These are phyloP conservation scores for Xanthoceras sorbifolium DNA, from an alignment of 345 rosid genomes.

Conservation along the genomic window DNA sequence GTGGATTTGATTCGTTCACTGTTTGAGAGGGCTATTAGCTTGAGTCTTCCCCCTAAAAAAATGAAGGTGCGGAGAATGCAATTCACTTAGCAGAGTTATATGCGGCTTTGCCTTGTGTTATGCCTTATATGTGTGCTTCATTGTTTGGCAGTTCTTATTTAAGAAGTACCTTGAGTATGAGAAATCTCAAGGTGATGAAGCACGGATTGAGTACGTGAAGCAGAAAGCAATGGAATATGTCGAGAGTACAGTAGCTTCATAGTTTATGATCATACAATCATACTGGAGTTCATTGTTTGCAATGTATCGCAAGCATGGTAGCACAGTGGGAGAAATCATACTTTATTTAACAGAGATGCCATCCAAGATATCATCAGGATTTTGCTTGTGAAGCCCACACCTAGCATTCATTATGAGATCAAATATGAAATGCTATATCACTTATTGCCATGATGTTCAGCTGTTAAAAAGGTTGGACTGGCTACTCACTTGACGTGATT, in stretches of 20 bases:
- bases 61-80: slow-evolving; percentile 57
- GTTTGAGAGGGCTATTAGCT: slow-evolving; percentile 85
- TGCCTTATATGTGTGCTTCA: neutral
- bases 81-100: neutral
- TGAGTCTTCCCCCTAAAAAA: slow-evolving; percentile 83
- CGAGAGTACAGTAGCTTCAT: slow-evolving; percentile 48
- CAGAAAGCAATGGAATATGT: slow-evolving; percentile 85
- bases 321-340: neutral
- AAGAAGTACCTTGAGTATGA: slow-evolving; percentile 84
- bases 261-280: neutral
- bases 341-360: neutral
- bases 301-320: neutral
- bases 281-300: neutral
- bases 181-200: slow-evolving; percentile 60
- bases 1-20: slow-evolving; percentile 61
- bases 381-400: neutral
- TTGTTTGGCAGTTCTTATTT: slow-evolving; percentile 71
- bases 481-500: neutral
- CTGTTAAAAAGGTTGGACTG: neutral
- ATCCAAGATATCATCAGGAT: neutral
- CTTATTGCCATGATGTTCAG: neutral
- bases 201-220: slow-evolving; percentile 65
- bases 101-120: slow-evolving; percentile 5
- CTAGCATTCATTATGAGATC: neutral
- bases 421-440: neutral